A percentile compares a stretch with the other conserved stretches of the same genome.
These are phyloP conservation scores for Arctium minus DNA, from an alignment of 129 eudicot genomes.

Conservation along the genomic window DNA sequence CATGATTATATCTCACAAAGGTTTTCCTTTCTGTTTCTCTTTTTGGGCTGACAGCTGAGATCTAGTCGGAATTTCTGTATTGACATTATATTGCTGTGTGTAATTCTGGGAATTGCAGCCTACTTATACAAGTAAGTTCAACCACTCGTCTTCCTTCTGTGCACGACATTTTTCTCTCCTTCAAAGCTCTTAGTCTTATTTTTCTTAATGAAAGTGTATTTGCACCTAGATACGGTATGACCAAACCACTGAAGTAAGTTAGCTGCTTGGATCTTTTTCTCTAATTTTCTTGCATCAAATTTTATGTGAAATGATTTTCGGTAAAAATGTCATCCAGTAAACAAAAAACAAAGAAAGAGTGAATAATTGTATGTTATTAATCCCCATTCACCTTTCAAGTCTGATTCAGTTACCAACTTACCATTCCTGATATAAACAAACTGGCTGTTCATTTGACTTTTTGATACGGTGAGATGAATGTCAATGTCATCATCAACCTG, in stretches of 20 bases:
- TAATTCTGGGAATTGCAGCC: constrained; percentile 81
- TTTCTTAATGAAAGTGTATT: not conserved
- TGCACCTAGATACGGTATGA: not conserved
- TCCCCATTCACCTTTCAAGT: not conserved
- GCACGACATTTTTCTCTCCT: not conserved
- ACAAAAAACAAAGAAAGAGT: not conserved
- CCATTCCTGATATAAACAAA: not conserved
- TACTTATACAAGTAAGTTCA: constrained; percentile 75
- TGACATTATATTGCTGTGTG: constrained; percentile 67
- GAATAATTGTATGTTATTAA: not conserved
- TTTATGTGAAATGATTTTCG: not conserved
- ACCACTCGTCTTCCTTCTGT: not conserved
- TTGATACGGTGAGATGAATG: not conserved
- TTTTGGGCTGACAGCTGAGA: constrained; percentile 57
- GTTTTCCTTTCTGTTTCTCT: not conserved
- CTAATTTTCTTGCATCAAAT: not conserved
- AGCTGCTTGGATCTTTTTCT: not conserved
- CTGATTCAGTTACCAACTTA: constrained; percentile 2
- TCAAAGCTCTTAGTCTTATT: not conserved
- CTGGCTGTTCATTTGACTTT: not conserved
- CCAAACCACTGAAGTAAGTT: not conserved
- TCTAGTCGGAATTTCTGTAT: constrained; percentile 84
- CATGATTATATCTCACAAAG: not conserved
- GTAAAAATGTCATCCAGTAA: not conserved
- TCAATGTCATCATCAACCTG: not conserved